A percentile compares a stretch with the other conserved stretches of the same genome.
Conservation (phyloP, 1,139 yeast species). For the Suhomyces taliae region DNA sequence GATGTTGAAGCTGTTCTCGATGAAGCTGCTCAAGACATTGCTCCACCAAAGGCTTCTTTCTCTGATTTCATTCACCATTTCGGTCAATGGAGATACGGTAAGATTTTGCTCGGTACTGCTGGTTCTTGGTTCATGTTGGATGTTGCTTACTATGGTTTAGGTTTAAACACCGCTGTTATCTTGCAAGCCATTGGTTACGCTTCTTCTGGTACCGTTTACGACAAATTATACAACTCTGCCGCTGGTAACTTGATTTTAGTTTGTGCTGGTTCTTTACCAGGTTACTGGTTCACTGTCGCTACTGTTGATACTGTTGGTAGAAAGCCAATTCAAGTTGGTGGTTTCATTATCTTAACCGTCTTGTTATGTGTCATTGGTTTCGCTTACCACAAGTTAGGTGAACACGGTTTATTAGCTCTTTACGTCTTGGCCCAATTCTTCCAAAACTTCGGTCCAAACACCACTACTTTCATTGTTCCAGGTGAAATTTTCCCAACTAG, state of each 20-base stretch:
- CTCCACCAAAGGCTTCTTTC: conserved; percentile 60
- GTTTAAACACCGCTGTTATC: conserved; percentile 75
- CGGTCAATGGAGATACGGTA: conserved; percentile 85
- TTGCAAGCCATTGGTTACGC: conserved; percentile 79
- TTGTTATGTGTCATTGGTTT: conserved; percentile 76
- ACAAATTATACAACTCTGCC: conserved; percentile 68
- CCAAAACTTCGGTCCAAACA: conserved; percentile 92
- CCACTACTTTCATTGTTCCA: conserved; percentile 92
- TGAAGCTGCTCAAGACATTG: conserved; percentile 43
- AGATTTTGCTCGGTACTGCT: conserved; percentile 87
- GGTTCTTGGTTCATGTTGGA: conserved; percentile 96
- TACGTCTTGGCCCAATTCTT: conserved; percentile 80
- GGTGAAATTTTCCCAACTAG: conserved; percentile 98
- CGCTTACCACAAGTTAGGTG: conserved; percentile 66
- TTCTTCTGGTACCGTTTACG: conserved; percentile 59
- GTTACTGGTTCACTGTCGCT: conserved; percentile 81
- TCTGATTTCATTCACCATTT: conserved; percentile 69
- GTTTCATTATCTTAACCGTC: conserved; percentile 67
- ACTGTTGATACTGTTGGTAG: conserved; percentile 79
- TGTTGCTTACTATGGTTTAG: conserved; percentile 91
- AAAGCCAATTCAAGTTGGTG: conserved; percentile 74
- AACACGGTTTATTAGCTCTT: conserved; percentile 68
- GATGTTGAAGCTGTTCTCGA: conserved; percentile 53
- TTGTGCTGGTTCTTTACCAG: conserved; percentile 92
- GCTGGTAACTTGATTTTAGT: conserved; percentile 86